Evolutionary conservation across 1,284 basidiomycete species (phyloP).

Genomic region (Heterobasidion parviporum): DNA sequence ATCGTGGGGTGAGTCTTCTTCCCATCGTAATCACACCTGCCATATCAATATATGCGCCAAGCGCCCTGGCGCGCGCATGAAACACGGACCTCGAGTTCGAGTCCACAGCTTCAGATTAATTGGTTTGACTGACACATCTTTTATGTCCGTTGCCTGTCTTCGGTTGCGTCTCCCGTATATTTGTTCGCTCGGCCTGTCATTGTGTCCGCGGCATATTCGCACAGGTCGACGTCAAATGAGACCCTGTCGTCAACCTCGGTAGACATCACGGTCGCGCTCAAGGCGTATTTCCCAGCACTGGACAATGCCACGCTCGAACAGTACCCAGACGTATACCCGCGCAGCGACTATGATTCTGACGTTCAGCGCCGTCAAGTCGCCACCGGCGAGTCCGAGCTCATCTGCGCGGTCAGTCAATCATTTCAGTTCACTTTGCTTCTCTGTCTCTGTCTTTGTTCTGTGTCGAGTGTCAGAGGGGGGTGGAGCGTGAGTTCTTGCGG

Average conservation of each 20-base stretch:
- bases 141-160: background rate
- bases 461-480: too few species aligned
- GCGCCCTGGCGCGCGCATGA: too few species aligned
- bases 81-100: too few species aligned
- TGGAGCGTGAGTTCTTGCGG: too few species aligned
- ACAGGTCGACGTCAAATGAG: conserved; percentile 48
- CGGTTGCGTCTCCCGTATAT: background rate
- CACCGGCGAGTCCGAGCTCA: conserved; percentile 40
- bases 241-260: conserved; percentile 30
- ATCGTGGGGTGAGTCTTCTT: conserved; percentile 42
- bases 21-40: background rate
- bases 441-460: background rate
- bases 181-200: background rate
- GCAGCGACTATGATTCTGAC: conserved; percentile 29
- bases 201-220: background rate
- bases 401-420: conserved; percentile 36
- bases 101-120: too few species aligned
- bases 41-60: background rate
- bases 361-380: conserved; percentile 32
- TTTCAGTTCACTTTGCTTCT: background rate
- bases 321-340: conserved; percentile 31
- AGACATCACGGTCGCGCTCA: conserved; percentile 27
- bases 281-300: conserved; percentile 35
- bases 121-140: background rate
- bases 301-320: conserved; percentile 27